Conservation (phyloP, 129 eudicot genomes). For the Helianthus annuus region HanXRQr2.0-SUNRISE NC_035446.2:101089019-101089518, state of each 20-base stretch:
- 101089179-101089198: constrained; percentile 39
- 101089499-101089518: constrained; percentile 87
- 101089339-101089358: constrained; percentile 4
- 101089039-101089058: constrained; percentile 27
- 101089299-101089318: constrained; percentile 20
- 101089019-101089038: not conserved
- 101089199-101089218: constrained; percentile 52
- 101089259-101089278: constrained; percentile 47
- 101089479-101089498: constrained; percentile 85
- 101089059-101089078: constrained; percentile 22
- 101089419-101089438: constrained; percentile 45
- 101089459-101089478: constrained; percentile 86
- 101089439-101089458: constrained; percentile 82
- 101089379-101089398: constrained; percentile 21
- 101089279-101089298: constrained; percentile 70
- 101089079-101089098: constrained; percentile 49
- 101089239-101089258: constrained; percentile 40
- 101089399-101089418: constrained; percentile 27
- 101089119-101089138: constrained; percentile 45
- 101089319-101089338: not conserved
- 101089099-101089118: constrained; percentile 58
- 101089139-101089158: constrained; percentile 45
- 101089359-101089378: constrained; percentile 9
- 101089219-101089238: constrained; percentile 43
- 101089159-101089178: constrained; percentile 47